Base-by-base conservation (phyloP, 495 filamentous ascomycete species). In the Xylaria venustula region DNA sequence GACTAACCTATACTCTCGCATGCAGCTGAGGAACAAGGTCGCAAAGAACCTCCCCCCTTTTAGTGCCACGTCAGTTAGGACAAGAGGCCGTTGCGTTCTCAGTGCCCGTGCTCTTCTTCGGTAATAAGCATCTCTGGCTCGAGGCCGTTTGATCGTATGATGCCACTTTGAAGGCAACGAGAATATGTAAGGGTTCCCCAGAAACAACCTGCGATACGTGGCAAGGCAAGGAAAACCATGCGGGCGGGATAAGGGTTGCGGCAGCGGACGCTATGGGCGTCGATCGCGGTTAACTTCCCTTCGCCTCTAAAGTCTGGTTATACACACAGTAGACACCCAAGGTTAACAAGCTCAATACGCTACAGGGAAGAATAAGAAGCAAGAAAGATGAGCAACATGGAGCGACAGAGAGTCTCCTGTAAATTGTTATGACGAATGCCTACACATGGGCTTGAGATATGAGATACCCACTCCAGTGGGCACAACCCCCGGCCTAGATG, bases 401-500 rank as follows among this genome's bases (percentile, higher is more conserved):
- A 40, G 19, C 12, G 54, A 19, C 14, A 49, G 54, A n/a, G 22
- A 49, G 17, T 11, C 23, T 46, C 19, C 26, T 14, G 44, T 48
- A 49, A 49, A 49, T 22, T 57, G 45, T 8, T 28, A 58, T 58
- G 54, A 58, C 45, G 54, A 48, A 41, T 49, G 42, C 30, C 54
- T 19, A 58, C 19, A 47, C 23, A 3, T n/a, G 7, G 6, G 14
- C 44, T 47, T 17, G n/a, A 42, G 32, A 26, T 47, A 58, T 34
- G 54, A 34, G 44, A 48, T 58, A 48, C 32, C 54, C 54, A 58
- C 54, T 34, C 26, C 34, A 25, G 54, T 58, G 54, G 54, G 20
- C 44, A 44, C 42, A 26, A 28, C 42, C 54, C 54, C 54, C 44
- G 30, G 44, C 54, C 54, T 4, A 46, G 54, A 45, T 32, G 22